Conservation (phyloP, 371 early-diverging fungal genomes). For the Chytridiales sp. region DNA sequence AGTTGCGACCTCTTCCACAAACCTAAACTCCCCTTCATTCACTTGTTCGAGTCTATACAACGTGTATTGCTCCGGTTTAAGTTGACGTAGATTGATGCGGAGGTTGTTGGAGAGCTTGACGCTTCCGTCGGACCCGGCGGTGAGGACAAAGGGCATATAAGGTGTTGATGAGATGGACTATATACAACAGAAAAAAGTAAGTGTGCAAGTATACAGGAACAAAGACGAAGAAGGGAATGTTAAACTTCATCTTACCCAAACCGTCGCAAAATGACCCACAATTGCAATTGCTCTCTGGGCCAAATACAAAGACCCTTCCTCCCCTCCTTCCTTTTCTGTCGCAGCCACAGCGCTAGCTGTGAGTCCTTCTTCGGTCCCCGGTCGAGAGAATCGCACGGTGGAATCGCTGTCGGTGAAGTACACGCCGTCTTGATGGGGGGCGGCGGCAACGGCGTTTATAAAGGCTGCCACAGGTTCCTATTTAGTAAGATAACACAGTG, state of each 20-base stretch:
- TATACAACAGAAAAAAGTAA: background rate
- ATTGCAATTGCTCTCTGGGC: conserved; percentile 7
- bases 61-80: conserved; percentile 17
- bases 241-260: conserved; percentile 26
- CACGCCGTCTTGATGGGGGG: conserved; percentile 18
- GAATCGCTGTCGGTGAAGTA: conserved; percentile 32
- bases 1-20: conserved; percentile 21
- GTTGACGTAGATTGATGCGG: conserved; percentile 1
- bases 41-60: conserved; percentile 33
- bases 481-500: background rate
- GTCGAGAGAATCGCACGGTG: conserved; percentile 24
- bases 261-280: conserved; percentile 11
- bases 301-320: conserved; percentile 8
- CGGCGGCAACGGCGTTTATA: background rate
- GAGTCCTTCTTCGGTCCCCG: conserved; percentile 25
- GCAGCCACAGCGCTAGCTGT: too few species aligned
- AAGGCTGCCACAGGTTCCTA: too few species aligned
- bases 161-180: conserved; percentile 20
- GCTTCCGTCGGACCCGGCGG: conserved; percentile 41
- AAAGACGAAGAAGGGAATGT: background rate
- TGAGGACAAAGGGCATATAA: conserved; percentile 31
- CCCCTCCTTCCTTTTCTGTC: conserved; percentile 3
- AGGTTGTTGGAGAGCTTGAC: conserved; percentile 30
- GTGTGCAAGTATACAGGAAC: background rate
- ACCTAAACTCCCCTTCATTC: conserved; percentile 1